These are phyloP conservation scores for Pharus latifolius DNA, from an alignment of 176 grass and related monocot species.

Conservation along the genomic window DNA sequence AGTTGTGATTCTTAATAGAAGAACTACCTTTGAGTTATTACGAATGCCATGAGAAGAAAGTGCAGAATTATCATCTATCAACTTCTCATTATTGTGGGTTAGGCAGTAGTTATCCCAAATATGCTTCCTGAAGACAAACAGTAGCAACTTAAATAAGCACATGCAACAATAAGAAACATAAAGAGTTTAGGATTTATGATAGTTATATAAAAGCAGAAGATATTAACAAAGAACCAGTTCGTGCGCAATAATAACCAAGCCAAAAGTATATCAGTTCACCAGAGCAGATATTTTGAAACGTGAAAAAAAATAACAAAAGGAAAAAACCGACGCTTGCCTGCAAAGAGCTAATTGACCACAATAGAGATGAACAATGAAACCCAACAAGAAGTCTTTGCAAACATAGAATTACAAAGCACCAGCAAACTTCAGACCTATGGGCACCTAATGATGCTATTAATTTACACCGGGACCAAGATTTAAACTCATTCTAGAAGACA, in stretches of 20 bases:
- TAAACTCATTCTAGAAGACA: not conserved
- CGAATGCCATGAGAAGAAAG: slow-evolving; percentile 47
- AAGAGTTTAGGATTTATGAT: not conserved
- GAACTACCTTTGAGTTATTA: slow-evolving; percentile 73
- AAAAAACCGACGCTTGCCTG: too few species aligned
- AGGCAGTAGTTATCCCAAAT: slow-evolving; percentile 88
- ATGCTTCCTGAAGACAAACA: slow-evolving; percentile 59
- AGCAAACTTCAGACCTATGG: too few species aligned
- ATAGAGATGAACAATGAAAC: not conserved
- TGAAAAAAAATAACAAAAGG: not conserved
- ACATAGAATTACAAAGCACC: not conserved
- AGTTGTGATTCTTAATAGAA: not conserved
- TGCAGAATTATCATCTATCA: slow-evolving; percentile 61
- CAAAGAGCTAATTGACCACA: too few species aligned
- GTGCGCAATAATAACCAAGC: not conserved
- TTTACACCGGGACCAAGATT: too few species aligned
- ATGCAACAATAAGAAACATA: not conserved
- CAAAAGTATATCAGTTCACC: not conserved
- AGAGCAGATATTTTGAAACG: too few species aligned
- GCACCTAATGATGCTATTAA: not conserved
- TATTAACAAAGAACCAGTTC: not conserved
- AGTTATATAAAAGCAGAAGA: not conserved
- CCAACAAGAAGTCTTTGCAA: not conserved
- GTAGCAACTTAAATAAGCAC: not conserved
- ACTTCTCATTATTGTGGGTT: slow-evolving; percentile 50